Evolutionary conservation across 179 eudicot genomes (phyloP).

Genomic region (Silene vulgaris): DNA sequence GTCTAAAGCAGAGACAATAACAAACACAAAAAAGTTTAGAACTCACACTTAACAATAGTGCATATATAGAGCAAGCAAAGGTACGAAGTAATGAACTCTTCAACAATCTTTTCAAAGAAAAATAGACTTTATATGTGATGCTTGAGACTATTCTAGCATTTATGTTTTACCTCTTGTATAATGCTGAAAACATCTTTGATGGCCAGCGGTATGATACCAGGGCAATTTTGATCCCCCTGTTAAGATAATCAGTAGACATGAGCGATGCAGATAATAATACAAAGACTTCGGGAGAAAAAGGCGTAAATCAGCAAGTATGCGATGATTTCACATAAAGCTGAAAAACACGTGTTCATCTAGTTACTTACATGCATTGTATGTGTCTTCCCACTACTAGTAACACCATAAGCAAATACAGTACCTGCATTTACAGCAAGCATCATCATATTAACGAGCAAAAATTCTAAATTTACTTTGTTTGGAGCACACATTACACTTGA

Average conservation of each 20-base stretch:
- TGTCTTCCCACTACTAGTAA: conserved; percentile 77
- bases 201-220: conserved; percentile 73
- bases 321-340: background rate
- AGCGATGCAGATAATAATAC: background rate
- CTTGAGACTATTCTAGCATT: background rate
- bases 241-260: conserved; percentile 6
- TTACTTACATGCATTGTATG: conserved; percentile 73
- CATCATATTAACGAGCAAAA: conserved; percentile 4
- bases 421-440: conserved; percentile 40
- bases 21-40: background rate
- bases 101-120: background rate
- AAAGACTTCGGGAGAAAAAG: background rate
- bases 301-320: background rate
- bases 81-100: background rate
- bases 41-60: background rate
- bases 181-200: conserved; percentile 71
- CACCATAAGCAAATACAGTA: conserved; percentile 72
- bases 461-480: conserved; percentile 1
- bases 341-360: background rate
- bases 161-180: conserved; percentile 59
- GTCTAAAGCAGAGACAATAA: conserved; percentile 39
- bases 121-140: background rate
- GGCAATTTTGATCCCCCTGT: conserved; percentile 74
- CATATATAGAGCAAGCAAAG: background rate
- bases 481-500: background rate